Base-by-base conservation (phyloP, 257 asterid genomes). In the Eucommia ulmoides region DNA sequence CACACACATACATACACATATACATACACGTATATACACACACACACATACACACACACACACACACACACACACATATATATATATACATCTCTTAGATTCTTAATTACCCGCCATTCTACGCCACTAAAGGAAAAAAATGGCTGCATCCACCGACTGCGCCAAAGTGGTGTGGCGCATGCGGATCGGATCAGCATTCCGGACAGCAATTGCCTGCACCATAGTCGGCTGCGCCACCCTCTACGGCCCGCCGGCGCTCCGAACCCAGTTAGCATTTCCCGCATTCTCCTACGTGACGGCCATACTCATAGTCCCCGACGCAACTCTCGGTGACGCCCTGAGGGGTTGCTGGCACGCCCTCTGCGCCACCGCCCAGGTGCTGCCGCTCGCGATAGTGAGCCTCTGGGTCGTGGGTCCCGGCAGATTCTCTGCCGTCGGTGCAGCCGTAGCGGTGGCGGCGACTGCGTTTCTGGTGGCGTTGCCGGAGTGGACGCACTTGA, bases 261-360 rank as follows among this genome's bases (percentile, higher is more conserved):
- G 8, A 22, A 62, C 58, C 1, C 81, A 79, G 8, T 56, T 79
- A 0, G 65, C 85, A 0, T 68, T 79, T 20, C 93, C 97, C 0
- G 92, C 38, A 12, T 29, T 29, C 38, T 29, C 38, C 38, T 29
- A 29, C 38, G 12, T 29, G 38, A 29, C 38, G 8, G 38, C 12
- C 38, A 12, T 29, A 12, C 38, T 29, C 6, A 29, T 29, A 29
- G 38, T 29, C 38, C 12, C 38, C 8, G 38, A 29, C 12, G 38
- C 38, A 7, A 29, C 38, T 5, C 38, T 29, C 12, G 38, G 38
- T 12, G 38, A 29, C 6, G 12, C 38, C 12, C 38, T 29, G 38
- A 29, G 38, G 12, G 38, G 38, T 12, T 5, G 8, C 38, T 29
- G 38, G 38, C 12, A 29, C 12, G 38, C 38, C 6, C 12, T 29